Evolutionary conservation across 202 grass and related monocot species (phyloP), one percentile per base, ranked within the genome.

Genomic region (Dendrocalamus latiflorus): DNA sequence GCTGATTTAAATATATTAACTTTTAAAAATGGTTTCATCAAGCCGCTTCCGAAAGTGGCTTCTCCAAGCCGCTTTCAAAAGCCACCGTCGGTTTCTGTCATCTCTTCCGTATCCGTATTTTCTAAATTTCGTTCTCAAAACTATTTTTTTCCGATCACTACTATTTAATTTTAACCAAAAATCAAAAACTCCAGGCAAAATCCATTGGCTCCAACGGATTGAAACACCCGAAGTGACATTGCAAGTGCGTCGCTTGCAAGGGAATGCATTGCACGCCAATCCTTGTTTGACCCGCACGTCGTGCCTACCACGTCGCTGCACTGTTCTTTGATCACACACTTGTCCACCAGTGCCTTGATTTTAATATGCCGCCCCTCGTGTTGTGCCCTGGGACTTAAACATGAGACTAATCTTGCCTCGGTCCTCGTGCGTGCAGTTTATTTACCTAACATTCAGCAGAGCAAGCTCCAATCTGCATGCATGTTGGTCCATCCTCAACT

Each of bases 231-330:
- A 26, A 63, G 21, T 30, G 9, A 55, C 34, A n/a, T 10, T 16
- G 39, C 47, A 58, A 16, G 79, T 84, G 79, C 89, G 86, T 97
- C 68, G 68, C 50, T 71, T 79, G 88, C 68, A 93, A 91, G 82
- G 75, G 76, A 82, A 72, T 70, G 77, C 63, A 42, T 13, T 70
- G 89, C 91, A 91, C 87, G 70, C 54, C 33, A 59, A 87, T 88
- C 86, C 79, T 93, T 84, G 89, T 85, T 90, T 90, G 94, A 97
- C 87, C 91, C 91, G 91, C 74, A 74, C 69, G 80, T 88, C 55
- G 82, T 88, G 91, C 89, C 91, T 86, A 76, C 66, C 60, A 85
- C 84, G 71, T 81, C 85, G 82, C 54, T 63, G 68, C 74, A 0
- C 60, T 90, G 81, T 88, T 89, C 82, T 76, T 88, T 93, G 75